A percentile compares a stretch with the other conserved stretches of the same genome.
Conservation (phyloP, 2,329 filamentous ascomycete genomes). For the Microcyclosporella mali region DNA sequence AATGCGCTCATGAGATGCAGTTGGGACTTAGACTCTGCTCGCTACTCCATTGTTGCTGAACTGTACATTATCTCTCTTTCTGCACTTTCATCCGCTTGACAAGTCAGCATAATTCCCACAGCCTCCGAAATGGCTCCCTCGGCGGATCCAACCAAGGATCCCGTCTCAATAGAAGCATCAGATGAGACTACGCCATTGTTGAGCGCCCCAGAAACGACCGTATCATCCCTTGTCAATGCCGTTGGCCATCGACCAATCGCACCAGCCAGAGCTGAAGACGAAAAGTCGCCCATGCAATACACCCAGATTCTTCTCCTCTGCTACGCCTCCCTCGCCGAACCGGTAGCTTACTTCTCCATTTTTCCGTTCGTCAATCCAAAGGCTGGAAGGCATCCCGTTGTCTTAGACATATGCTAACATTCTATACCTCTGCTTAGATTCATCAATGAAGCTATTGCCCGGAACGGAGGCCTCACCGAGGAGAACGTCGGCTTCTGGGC, state of each 20-base stretch:
- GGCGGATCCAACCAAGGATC: conserved; percentile 13
- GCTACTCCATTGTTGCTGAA: too few species aligned
- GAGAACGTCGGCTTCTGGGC: conserved; percentile 75
- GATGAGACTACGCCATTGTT: conserved; percentile 25
- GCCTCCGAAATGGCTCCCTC: conserved; percentile 9
- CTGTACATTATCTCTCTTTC: too few species aligned
- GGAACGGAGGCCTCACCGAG: conserved; percentile 55
- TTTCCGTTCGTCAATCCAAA: conserved; percentile 72
- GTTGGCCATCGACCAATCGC: conserved; percentile 2
- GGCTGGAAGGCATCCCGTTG: too few species aligned
- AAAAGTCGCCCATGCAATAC: conserved; percentile 49
- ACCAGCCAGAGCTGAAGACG: conserved; percentile 5
- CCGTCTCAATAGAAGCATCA: conserved; percentile 8
- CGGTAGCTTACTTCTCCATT: conserved; percentile 76
- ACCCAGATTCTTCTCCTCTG: conserved; percentile 67
- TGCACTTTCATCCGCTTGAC: too few species aligned
- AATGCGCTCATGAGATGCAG: too few species aligned
- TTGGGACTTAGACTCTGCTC: too few species aligned
- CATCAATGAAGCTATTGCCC: conserved; percentile 68
- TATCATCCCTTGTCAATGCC: conserved; percentile 6
- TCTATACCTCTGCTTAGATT: too few species aligned
- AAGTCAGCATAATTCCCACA: too few species aligned
- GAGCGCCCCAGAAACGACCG: conserved; percentile 13
- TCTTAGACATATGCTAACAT: too few species aligned
- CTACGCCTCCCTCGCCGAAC: conserved; percentile 67